Evolutionary conservation across 1,284 basidiomycete species (phyloP).

Genomic region (Phellinidium pouzarii): DNA sequence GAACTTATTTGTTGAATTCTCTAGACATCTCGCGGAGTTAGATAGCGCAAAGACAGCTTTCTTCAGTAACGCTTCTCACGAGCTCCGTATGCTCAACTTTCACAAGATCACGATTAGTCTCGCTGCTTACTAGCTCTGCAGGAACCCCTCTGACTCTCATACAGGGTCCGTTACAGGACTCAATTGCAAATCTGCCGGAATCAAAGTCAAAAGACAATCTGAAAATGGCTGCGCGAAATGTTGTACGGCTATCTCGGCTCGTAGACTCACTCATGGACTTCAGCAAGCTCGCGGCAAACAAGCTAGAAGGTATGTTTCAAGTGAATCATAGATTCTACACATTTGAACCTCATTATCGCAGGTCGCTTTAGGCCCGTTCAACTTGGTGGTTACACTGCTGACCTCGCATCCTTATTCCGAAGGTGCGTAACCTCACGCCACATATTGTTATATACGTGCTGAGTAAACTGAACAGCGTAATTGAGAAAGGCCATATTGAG

Average conservation of each 20-base stretch:
- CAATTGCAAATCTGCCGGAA: conserved; percentile 16
- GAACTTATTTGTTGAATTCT: background rate
- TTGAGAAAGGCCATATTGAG: conserved; percentile 25
- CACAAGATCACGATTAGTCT: background rate
- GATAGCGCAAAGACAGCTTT: conserved; percentile 30
- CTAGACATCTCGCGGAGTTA: conserved; percentile 25
- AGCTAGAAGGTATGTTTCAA: conserved; percentile 22
- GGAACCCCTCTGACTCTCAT: conserved; percentile 29
- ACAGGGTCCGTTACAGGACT: conserved; percentile 26
- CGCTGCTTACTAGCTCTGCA: conserved; percentile 4
- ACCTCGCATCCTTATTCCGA: conserved; percentile 28
- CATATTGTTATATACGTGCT: background rate
- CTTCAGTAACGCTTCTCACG: conserved; percentile 29
- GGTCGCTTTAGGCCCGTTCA: conserved; percentile 25
- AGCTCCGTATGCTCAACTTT: conserved; percentile 20
- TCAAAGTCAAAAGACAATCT: conserved; percentile 21
- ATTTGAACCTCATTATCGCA: conserved; percentile 2
- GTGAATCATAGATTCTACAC: background rate
- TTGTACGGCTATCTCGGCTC: conserved; percentile 24
- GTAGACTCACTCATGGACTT: conserved; percentile 30
- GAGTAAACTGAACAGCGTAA: conserved; percentile 20
- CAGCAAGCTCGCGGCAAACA: conserved; percentile 25
- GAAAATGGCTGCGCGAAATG: conserved; percentile 25
- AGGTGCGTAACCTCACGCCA: conserved; percentile 2
- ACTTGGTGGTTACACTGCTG: conserved; percentile 24